A percentile compares a stretch with the other conserved stretches of the same genome.
Conservation (phyloP, 352 stramenopile genomes). For the Phytopythium ostracodes region DNA sequence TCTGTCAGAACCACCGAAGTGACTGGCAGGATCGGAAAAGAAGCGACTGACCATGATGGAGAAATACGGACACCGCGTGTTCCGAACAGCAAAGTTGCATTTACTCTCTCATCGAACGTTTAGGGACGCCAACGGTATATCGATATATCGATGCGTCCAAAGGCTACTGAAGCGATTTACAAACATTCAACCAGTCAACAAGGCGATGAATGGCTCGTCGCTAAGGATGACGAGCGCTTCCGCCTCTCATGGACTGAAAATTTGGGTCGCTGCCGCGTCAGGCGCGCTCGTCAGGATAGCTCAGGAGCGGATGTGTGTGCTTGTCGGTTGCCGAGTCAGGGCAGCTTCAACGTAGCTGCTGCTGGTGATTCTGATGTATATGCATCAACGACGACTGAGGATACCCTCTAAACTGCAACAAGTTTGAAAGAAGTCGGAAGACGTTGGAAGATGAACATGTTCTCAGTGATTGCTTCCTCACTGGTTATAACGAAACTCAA, state of each 20-base stretch:
- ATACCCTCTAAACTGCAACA: no score
- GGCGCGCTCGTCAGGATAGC: background rate
- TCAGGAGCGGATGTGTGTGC: background rate
- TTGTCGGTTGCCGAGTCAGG: background rate
- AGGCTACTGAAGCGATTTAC: no score
- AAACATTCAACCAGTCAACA: no score
- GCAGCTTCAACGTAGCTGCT: no score
- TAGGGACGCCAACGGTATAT: background rate
- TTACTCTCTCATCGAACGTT: background rate
- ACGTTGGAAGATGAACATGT: background rate
- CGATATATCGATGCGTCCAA: no score
- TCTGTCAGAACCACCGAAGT: no score
- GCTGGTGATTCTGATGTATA: no score
- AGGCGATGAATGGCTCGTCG: no score
- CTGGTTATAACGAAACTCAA: background rate
- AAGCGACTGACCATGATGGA: no score
- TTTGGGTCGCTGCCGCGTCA: background rate
- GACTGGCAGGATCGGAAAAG: no score
- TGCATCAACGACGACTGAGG: no score
- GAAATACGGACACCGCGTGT: background rate
- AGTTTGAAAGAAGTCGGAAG: no score
- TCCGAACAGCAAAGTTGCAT: background rate
- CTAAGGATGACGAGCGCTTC: background rate
- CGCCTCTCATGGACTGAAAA: background rate
- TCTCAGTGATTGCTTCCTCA: constrained; percentile 2